Evolutionary conservation across 2,329 filamentous ascomycete genomes (phyloP).

Genomic region (Stagonosporopsis tanaceti): DNA sequence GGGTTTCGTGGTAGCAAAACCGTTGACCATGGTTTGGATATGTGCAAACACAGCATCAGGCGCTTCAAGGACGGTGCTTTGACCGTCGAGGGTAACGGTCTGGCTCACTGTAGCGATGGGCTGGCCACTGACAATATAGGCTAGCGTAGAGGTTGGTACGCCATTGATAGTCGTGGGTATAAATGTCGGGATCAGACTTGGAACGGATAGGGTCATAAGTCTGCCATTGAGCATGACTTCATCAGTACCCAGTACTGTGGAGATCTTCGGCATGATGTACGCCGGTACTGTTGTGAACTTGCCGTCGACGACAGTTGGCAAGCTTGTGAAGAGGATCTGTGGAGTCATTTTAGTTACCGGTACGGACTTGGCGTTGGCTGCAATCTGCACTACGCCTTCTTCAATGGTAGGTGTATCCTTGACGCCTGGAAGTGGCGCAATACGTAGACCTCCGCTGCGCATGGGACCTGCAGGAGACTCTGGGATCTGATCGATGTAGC

Average conservation of each 20-base stretch:
- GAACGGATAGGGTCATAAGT: not conserved
- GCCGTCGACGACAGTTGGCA: not conserved
- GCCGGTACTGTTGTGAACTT: not conserved
- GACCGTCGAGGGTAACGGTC: not conserved
- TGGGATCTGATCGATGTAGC: not conserved
- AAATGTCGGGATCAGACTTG: not conserved
- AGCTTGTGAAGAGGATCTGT: conserved; percentile 2
- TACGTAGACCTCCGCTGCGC: not conserved
- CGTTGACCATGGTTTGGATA: not conserved
- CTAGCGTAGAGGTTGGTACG: not conserved
- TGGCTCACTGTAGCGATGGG: not conserved
- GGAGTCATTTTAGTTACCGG: not conserved
- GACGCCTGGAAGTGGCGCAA: not conserved
- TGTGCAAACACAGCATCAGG: not conserved
- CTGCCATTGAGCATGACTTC: not conserved
- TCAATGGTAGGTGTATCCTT: not conserved
- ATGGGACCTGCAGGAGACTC: not conserved
- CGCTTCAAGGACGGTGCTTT: not conserved
- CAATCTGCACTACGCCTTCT: not conserved
- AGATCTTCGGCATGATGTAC: not conserved
- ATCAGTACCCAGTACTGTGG: not conserved
- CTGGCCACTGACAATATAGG: not conserved
- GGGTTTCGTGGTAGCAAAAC: not conserved
- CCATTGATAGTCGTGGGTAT: not conserved
- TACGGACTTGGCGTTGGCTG: not conserved